phyloP scores from a whole-genome alignment of 1,284 basidiomycete genomes.

The Paramarasmius palmivorus region DNA sequence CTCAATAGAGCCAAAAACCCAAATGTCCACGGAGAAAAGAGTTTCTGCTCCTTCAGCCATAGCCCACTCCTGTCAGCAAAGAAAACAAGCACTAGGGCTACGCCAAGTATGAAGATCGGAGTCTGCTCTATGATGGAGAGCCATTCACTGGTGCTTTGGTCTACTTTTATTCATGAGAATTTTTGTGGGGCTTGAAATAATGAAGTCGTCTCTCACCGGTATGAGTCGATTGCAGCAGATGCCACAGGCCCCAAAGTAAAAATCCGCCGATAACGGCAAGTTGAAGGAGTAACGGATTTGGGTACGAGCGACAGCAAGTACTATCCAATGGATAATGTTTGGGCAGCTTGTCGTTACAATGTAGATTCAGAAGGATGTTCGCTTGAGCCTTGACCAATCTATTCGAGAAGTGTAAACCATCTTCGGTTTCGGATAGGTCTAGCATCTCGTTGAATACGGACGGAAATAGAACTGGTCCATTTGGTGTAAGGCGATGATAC shows the following conservation, averaged over 20 bases:
- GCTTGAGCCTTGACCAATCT: slow-evolving; percentile 70
- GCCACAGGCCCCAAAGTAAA: slow-evolving; percentile 58
- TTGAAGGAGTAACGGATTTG: slow-evolving; percentile 65
- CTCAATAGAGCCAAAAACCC: slow-evolving; percentile 53
- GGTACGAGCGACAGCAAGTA: slow-evolving; percentile 83
- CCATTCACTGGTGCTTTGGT: slow-evolving; percentile 4
- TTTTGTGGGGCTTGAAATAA: not conserved
- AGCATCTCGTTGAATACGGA: slow-evolving; percentile 80
- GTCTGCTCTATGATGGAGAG: slow-evolving; percentile 27
- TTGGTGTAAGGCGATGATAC: slow-evolving; percentile 60
- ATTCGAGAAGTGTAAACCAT: slow-evolving; percentile 82
- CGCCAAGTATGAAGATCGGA: slow-evolving; percentile 63
- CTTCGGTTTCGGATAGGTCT: slow-evolving; percentile 70
- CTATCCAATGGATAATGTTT: slow-evolving; percentile 74
- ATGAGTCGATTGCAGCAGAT: slow-evolving; percentile 29
- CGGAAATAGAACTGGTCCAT: slow-evolving; percentile 48
- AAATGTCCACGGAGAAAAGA: slow-evolving; percentile 73
- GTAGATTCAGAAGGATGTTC: slow-evolving; percentile 76
- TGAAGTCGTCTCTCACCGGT: slow-evolving; percentile 18
- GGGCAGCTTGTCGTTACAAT: slow-evolving; percentile 77
- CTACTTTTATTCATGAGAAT: slow-evolving; percentile 1
- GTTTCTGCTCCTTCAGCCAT: slow-evolving; percentile 88
- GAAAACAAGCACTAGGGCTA: slow-evolving; percentile 67
- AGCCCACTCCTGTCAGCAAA: slow-evolving; percentile 79
- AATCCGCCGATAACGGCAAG: slow-evolving; percentile 52